Conservation (phyloP, 2,329 filamentous ascomycete species). For the Ascochyta koolunga region DNA sequence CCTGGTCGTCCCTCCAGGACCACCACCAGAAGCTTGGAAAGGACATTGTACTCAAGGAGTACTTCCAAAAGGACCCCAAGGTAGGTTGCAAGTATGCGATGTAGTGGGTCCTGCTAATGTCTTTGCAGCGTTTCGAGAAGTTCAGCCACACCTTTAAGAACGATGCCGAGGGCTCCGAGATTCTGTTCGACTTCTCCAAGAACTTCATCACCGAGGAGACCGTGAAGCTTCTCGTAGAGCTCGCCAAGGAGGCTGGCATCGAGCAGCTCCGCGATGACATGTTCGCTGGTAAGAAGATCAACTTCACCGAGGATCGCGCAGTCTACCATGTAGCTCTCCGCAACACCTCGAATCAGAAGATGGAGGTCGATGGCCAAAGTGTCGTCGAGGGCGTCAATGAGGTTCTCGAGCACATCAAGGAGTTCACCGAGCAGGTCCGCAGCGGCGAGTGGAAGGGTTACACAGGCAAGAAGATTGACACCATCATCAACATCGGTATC, state of each 20-base stretch:
- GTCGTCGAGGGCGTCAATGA: conserved; percentile 93
- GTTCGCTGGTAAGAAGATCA: conserved; percentile 98
- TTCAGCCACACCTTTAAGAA: conserved; percentile 86
- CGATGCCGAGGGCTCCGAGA: conserved; percentile 77
- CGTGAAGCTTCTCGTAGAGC: conserved; percentile 80
- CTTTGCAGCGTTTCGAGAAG: conserved; percentile 77
- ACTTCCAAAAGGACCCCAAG: conserved; percentile 81
- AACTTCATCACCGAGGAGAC: conserved; percentile 97
- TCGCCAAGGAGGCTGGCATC: conserved; percentile 88
- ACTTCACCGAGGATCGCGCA: conserved; percentile 96
- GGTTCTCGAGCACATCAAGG: conserved; percentile 96
- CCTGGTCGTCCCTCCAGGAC: conserved; percentile 89
- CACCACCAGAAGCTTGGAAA: conserved; percentile 88
- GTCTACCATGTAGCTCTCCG: conserved; percentile 95
- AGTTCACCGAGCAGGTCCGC: conserved; percentile 93
- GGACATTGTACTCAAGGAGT: conserved; percentile 89
- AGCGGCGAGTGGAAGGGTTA: conserved; percentile 97
- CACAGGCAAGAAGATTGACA: conserved; percentile 96
- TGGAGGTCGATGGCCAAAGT: conserved; percentile 87
- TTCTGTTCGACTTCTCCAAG: conserved; percentile 98
- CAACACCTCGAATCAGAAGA: conserved; percentile 81
- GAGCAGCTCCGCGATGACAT: conserved; percentile 96
- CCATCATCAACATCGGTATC: conserved; percentile 96
- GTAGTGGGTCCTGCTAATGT: conserved; percentile 12
- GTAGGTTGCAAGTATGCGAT: conserved; percentile 3